phyloP scores from a whole-genome alignment of 805 yeast genomes.

The Lipomyces yamanashiensis region DNA sequence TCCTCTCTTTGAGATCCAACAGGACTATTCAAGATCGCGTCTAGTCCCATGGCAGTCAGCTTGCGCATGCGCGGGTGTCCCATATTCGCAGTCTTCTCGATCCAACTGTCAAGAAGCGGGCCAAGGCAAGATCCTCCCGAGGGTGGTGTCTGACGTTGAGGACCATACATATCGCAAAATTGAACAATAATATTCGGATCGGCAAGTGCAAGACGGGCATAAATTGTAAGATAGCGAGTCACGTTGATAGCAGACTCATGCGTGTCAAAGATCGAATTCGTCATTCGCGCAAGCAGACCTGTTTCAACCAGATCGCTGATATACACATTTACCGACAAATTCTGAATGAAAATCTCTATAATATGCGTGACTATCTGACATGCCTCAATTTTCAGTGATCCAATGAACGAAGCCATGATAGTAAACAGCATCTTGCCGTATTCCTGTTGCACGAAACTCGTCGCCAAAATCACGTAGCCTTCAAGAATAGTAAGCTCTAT shows the following conservation, averaged over 20 bases:
- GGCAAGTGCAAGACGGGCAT: conserved; percentile 40
- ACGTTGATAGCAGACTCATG: conserved; percentile 45
- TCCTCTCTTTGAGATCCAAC: conserved; percentile 9
- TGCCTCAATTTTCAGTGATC: conserved; percentile 30
- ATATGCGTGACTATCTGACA: conserved; percentile 33
- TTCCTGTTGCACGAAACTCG: conserved; percentile 39
- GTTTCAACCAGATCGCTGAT: conserved; percentile 41
- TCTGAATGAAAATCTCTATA: conserved; percentile 33
- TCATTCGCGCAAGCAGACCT: conserved; percentile 40
- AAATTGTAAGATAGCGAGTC: conserved; percentile 38
- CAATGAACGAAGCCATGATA: conserved; percentile 30
- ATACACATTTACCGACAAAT: conserved; percentile 30
- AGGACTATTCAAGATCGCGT: conserved; percentile 50
- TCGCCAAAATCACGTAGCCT: conserved; percentile 45
- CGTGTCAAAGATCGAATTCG: conserved; percentile 43
- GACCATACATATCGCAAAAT: conserved; percentile 31
- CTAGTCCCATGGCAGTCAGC: conserved; percentile 64
- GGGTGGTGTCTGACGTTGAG: conserved; percentile 1
- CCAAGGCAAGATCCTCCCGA: conserved; percentile 18
- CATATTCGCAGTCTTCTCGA: conserved; percentile 52
- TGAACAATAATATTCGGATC: conserved; percentile 36
- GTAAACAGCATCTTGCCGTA: conserved; percentile 37
- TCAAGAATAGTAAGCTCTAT: conserved; percentile 44
- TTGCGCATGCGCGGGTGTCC: conserved; percentile 80
- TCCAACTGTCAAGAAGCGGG: conserved; percentile 42